phyloP scores from a whole-genome alignment of 2,329 filamentous ascomycete genomes.

The Trichoderma brevicompactum region DNA sequence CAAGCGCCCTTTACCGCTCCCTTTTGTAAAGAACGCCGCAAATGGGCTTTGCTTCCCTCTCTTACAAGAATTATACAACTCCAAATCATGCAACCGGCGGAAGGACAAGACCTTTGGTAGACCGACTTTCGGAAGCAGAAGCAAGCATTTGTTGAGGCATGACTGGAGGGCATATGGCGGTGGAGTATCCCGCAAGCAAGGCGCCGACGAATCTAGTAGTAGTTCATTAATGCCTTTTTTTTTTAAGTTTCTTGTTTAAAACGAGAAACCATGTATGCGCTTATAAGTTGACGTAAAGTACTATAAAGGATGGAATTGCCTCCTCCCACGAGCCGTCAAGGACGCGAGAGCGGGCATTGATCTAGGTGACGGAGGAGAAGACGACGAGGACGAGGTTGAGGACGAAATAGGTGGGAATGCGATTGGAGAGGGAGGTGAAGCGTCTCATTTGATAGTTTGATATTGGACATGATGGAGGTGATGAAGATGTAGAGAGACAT shows the following conservation, averaged over 20 bases:
- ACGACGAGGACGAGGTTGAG: constrained; percentile 29
- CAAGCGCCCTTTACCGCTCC: too few species aligned
- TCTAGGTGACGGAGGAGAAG: too few species aligned
- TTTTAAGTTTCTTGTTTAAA: neutral
- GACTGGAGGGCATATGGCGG: constrained; percentile 8
- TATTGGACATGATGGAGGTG: neutral
- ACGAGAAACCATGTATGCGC: neutral
- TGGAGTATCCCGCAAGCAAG: constrained; percentile 15
- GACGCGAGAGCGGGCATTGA: too few species aligned
- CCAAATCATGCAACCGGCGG: constrained; percentile 5
- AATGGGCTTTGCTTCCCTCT: neutral
- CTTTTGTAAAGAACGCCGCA: too few species aligned
- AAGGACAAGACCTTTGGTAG: constrained; percentile 1
- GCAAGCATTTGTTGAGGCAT: neutral
- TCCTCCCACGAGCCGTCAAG: constrained; percentile 9
- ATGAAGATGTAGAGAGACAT: neutral
- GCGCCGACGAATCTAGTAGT: constrained; percentile 3
- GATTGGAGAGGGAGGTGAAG: neutral
- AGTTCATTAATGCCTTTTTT: neutral
- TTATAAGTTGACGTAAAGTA: constrained; percentile 21
- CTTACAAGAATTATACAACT: neutral
- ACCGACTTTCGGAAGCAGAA: neutral
- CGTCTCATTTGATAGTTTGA: neutral
- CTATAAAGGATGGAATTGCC: constrained; percentile 3
- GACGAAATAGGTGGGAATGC: constrained; percentile 21